Conservation (phyloP, 164 flowering plant genomes). For the grape (Vitis vinifera) region ASM3070453v1 NC_081814.1:7696501-7697000, state of each 20-base stretch:
- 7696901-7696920: conserved; percentile 76
- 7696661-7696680: too few species aligned
- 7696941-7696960: conserved; percentile 5
- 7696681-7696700: too few species aligned
- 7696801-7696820: conserved; percentile 93
- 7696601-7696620: too few species aligned
- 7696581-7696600: too few species aligned
- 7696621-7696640: too few species aligned
- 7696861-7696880: conserved; percentile 47
- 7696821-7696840: conserved; percentile 89
- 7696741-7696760: neutral
- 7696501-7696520: too few species aligned
- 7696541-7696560: too few species aligned
- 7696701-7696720: neutral
- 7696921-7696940: conserved; percentile 76
- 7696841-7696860: conserved; percentile 87
- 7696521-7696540: too few species aligned
- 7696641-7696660: too few species aligned
- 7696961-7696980: neutral
- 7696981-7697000: neutral
- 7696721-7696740: neutral
- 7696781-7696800: conserved; percentile 96
- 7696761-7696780: conserved; percentile 18
- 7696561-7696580: too few species aligned
- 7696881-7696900: conserved; percentile 62